Conservation (phyloP, 495 filamentous ascomycete genomes). For the Annulohypoxylon maeteangense region DNA sequence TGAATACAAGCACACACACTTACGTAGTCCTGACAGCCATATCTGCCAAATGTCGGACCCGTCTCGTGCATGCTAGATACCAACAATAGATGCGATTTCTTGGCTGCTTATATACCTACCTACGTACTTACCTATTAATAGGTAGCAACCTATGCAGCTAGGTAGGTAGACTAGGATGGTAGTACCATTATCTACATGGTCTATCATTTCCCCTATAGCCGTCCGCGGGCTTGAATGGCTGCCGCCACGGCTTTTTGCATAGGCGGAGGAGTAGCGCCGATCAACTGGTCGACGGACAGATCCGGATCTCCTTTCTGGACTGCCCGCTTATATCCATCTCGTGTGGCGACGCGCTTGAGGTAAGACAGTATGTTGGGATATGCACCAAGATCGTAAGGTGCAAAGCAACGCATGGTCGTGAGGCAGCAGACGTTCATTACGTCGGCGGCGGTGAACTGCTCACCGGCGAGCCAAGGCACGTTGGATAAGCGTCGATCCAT, state of each 20-base stretch:
- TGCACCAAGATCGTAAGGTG: slow-evolving; percentile 52
- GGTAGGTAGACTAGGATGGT: neutral
- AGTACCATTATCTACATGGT: neutral
- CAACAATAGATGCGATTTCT: neutral
- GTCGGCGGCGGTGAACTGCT: slow-evolving; percentile 70
- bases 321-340: slow-evolving; percentile 57
- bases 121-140: no score
- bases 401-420: slow-evolving; percentile 65
- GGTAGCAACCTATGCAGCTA: no score
- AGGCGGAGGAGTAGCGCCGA: slow-evolving; percentile 27
- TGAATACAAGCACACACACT: neutral
- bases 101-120: neutral
- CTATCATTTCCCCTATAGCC: neutral
- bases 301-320: slow-evolving; percentile 60
- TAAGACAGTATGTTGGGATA: slow-evolving; percentile 61
- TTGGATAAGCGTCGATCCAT: slow-evolving; percentile 58
- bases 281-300: slow-evolving; percentile 42
- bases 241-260: slow-evolving; percentile 22
- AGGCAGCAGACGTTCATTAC: slow-evolving; percentile 66
- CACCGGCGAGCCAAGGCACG: slow-evolving; percentile 67
- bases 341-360: slow-evolving; percentile 52
- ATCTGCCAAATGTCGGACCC: no score
- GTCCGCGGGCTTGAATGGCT: slow-evolving; percentile 9
- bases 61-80: neutral
- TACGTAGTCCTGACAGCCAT: no score